Evolutionary conservation across 179 eudicot genomes (phyloP).

Genomic region (Camellia oleifera): DNA sequence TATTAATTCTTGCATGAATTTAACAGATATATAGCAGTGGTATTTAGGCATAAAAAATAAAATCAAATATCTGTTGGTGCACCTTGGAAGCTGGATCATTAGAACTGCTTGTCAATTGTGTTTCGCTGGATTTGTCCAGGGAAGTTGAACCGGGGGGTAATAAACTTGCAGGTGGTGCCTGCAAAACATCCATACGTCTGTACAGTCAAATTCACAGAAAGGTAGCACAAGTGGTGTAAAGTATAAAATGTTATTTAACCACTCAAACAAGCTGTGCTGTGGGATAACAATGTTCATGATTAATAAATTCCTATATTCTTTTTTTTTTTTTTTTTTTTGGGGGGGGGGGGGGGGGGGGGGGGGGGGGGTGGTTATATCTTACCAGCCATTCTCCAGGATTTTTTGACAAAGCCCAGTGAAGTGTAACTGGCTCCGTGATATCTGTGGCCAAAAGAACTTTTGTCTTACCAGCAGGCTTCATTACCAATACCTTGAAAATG

Average conservation of each 20-base stretch:
- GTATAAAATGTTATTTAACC: not conserved
- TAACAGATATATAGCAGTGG: not conserved
- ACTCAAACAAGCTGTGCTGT: not conserved
- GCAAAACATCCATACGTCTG: conserved; percentile 19
- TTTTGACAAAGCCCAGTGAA: conserved; percentile 92
- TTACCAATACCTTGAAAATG: conserved; percentile 62
- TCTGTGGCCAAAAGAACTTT: conserved; percentile 71
- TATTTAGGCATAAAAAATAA: too few species aligned
- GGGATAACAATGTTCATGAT: not conserved
- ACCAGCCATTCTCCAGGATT: conserved; percentile 81
- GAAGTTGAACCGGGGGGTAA: conserved; percentile 70
- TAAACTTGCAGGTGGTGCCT: conserved; percentile 70
- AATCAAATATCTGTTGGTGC: conserved; percentile 16
- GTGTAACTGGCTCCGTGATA: conserved; percentile 58
- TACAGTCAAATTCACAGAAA: not conserved
- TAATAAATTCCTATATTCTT: not conserved
- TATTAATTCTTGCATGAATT: not conserved
- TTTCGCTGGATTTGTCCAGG: conserved; percentile 66
- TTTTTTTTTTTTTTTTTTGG: too few species aligned
- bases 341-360: too few species aligned
- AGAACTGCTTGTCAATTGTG: conserved; percentile 48
- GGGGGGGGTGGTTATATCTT: too few species aligned
- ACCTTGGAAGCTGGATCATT: conserved; percentile 55
- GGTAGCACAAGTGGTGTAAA: not conserved
- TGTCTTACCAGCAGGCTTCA: conserved; percentile 57